Evolutionary conservation across 306 rosid species (phyloP), one percentile per base, ranked within the genome.

Genomic region (Castanea mollissima): DNA sequence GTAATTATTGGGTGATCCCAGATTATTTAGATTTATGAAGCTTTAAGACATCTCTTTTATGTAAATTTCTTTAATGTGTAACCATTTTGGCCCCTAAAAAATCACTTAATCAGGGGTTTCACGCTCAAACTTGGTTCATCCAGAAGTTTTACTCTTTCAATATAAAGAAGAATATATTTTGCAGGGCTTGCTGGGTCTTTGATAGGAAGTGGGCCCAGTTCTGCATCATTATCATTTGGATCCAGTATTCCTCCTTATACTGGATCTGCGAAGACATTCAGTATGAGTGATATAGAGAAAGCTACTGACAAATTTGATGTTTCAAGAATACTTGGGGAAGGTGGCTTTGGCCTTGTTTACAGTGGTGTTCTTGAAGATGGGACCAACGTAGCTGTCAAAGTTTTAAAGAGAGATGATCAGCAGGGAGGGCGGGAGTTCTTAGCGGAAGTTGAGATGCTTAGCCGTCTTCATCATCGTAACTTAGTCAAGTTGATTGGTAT

Each of bases 391-490:
- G 99, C 98, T 2, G 90, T 95, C 82, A 95, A 95, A 86, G 98
- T 95, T 86, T 83, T 93, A 21, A 95, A 93, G 85, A 85, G 99
- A 81, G 98, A 89, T 41, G 96, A 93, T 87, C 99, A 93, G 73
- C 99, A 95, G n/a, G 99, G 99, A 5, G 94, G 90, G 63, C 94
- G 97, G 32, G 99, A 93, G 83, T 95, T 95, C 85, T 86, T 90
- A 71, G 94, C 99, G 38, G 99, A 95, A 89, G 99, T 95, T 58
- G 99, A 95, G 87, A 95, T 95, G 98, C 98, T 95, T 74, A 93
- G 98, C 85, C 99, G 98, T 67, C 98, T 92, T 81, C 99, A 95
- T 83, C 99, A 95, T 84, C 89, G 99, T 79, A 95, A 95, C 73
- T 85, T 95, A 87, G 99, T 95, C 70, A 95, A 91, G 89, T 79